Conservation (phyloP, 768 basidiomycete genomes). For the Lactifluus rugatus region DNA sequence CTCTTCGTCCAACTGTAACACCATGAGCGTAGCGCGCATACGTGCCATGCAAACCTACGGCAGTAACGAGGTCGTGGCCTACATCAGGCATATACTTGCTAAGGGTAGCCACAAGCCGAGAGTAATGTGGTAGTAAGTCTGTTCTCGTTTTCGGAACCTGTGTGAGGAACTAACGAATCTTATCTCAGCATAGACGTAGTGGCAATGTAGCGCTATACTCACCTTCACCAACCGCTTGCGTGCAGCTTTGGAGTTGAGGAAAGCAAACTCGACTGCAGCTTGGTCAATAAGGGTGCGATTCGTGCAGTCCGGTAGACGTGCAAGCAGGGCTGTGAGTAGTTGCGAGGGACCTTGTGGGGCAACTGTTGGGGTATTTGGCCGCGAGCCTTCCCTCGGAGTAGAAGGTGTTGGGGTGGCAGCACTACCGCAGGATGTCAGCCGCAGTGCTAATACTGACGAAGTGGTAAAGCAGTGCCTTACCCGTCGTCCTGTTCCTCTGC, state of each 20-base stretch:
- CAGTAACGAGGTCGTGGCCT: constrained; percentile 68
- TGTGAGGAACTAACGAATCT: constrained; percentile 50
- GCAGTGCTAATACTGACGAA: neutral
- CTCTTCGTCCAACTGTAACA: constrained; percentile 81
- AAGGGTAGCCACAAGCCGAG: constrained; percentile 79
- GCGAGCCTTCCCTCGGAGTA: constrained; percentile 48
- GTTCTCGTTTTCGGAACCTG: constrained; percentile 81
- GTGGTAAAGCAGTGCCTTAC: constrained; percentile 21
- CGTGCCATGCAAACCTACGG: constrained; percentile 39
- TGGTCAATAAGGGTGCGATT: constrained; percentile 86
- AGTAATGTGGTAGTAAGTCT: constrained; percentile 90
- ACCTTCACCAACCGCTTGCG: constrained; percentile 87
- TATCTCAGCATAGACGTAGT: neutral
- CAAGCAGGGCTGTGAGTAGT: constrained; percentile 80
- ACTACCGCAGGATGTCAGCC: constrained; percentile 18
- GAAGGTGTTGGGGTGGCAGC: constrained; percentile 55
- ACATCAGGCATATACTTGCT: constrained; percentile 92
- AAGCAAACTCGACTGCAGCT: constrained; percentile 90
- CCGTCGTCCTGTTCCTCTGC: constrained; percentile 24
- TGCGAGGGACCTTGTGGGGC: constrained; percentile 89
- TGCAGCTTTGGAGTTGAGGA: constrained; percentile 93
- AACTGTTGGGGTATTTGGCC: constrained; percentile 52
- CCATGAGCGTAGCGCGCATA: neutral
- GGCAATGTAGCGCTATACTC: neutral
- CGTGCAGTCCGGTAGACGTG: constrained; percentile 89